A percentile compares a stretch with the other conserved stretches of the same genome.
phyloP scores from a whole-genome alignment of 2,329 filamentous ascomycete species.

The Metarhizium rileyi region DNA sequence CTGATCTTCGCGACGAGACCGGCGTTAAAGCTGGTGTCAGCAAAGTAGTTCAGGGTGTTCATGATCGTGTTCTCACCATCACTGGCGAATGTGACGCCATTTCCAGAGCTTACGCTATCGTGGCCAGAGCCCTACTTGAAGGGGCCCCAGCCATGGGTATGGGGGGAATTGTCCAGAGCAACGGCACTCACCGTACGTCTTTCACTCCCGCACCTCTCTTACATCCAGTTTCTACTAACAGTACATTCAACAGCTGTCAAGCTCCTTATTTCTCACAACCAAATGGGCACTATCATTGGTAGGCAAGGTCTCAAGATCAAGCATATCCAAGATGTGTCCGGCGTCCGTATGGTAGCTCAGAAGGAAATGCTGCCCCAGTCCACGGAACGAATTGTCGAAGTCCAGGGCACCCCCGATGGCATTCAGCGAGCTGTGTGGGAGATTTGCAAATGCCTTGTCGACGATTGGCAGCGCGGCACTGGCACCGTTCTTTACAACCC shows the following conservation, averaged over 20 bases:
- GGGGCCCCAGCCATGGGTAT: constrained; percentile 93
- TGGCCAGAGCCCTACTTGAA: constrained; percentile 83
- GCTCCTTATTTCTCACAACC: constrained; percentile 96
- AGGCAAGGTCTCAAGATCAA: constrained; percentile 97
- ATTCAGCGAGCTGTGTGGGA: constrained; percentile 97
- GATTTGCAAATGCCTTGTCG: constrained; percentile 95
- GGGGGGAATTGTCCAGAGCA: constrained; percentile 79
- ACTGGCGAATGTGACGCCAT: constrained; percentile 83
- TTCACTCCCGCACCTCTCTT: background rate
- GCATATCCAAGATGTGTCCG: constrained; percentile 94
- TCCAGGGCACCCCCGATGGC: constrained; percentile 88
- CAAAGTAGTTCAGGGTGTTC: constrained; percentile 96
- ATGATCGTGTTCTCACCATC: constrained; percentile 93
- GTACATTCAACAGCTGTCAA: constrained; percentile 66
- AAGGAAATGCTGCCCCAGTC: constrained; percentile 99
- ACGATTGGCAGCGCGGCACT: constrained; percentile 95
- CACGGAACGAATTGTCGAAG: constrained; percentile 93
- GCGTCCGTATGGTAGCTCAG: constrained; percentile 97
- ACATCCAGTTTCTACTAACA: background rate
- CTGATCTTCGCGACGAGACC: constrained; percentile 92
- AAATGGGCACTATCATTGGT: constrained; percentile 99
- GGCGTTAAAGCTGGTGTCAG: constrained; percentile 96
- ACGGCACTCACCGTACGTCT: constrained; percentile 79
- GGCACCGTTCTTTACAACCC: constrained; percentile 98
- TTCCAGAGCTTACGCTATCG: constrained; percentile 84